Conservation (phyloP, 148 eudicot genomes). For the Rhododendron henanense region DNA sequence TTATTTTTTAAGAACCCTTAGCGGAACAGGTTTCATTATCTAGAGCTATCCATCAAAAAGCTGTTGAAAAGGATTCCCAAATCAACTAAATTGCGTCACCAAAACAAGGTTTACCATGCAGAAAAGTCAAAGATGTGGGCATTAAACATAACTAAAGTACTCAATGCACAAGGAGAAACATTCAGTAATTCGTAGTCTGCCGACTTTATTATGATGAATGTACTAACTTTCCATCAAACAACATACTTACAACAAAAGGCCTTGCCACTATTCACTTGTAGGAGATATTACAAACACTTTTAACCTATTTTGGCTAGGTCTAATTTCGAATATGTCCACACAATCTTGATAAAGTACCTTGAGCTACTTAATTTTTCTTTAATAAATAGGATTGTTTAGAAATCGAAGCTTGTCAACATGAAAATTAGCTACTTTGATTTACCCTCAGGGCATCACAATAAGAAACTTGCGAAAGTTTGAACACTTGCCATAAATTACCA, state of each 20-base stretch:
- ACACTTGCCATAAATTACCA: not conserved
- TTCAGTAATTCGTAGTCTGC: not conserved
- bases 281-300: not conserved
- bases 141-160: not conserved
- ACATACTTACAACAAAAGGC: not conserved
- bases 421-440: not conserved
- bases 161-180: not conserved
- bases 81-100: not conserved
- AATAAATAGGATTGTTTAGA: not conserved
- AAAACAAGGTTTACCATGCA: not conserved
- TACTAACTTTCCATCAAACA: not conserved
- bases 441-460: not conserved
- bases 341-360: not conserved
- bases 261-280: not conserved
- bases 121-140: not conserved
- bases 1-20: too few species aligned
- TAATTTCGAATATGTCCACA: not conserved
- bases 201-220: not conserved
- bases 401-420: not conserved
- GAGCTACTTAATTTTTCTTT: not conserved
- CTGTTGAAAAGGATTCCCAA: not conserved
- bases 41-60: not conserved
- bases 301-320: not conserved
- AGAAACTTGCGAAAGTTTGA: not conserved
- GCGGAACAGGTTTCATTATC: not conserved